Evolutionary conservation across 805 yeast species (phyloP), one percentile per base, ranked within the genome.

Genomic region (Nakazawaea anatomiae): DNA sequence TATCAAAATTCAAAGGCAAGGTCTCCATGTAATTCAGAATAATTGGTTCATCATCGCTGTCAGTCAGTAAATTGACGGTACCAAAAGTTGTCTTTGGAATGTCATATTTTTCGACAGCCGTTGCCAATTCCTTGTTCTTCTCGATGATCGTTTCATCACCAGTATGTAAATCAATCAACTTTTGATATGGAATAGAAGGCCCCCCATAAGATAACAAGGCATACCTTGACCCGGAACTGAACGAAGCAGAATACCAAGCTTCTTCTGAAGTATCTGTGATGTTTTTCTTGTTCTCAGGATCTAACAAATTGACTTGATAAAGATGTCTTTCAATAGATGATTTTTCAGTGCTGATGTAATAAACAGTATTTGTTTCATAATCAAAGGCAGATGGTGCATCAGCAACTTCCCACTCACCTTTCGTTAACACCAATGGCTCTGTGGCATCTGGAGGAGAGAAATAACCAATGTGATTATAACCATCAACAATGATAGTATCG

Each of bases 351-450:
- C 92, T 84, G 6, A 82, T 61, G 63, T 82, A 94, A 63, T 82
- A 85, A 12, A 82, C 76, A 56, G 77, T 73, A 49, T 75, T 77
- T 32, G 67, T 69, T 5, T 71, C 68, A 47, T 67, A 69, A 60
- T 86, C 89, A 66, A 80, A 80, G 0, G 84, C 76, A 2, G 84
- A 70, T 2, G 86, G 82, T 1, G 89, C 91, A 54, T 73, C 77
- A 30, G 79, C 86, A n/a, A 94, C 96, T 65, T 94, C 99, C 96
- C 96, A 94, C 0, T 76, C 68, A 6, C 99, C 99, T 3, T 66
- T 52, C 1, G 94, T 87, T 44, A 96, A 74, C 27, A 85, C 63
- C 44, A 57, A 57, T 4, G 89, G 89, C 12, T 67, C 65, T 0
- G 80, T 55, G 5, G 84, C 64, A 29, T 75, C 72, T 2, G 89